phyloP scores from a whole-genome alignment of 1,284 basidiomycete species.

The Cryptococcus amylolentus region DNA sequence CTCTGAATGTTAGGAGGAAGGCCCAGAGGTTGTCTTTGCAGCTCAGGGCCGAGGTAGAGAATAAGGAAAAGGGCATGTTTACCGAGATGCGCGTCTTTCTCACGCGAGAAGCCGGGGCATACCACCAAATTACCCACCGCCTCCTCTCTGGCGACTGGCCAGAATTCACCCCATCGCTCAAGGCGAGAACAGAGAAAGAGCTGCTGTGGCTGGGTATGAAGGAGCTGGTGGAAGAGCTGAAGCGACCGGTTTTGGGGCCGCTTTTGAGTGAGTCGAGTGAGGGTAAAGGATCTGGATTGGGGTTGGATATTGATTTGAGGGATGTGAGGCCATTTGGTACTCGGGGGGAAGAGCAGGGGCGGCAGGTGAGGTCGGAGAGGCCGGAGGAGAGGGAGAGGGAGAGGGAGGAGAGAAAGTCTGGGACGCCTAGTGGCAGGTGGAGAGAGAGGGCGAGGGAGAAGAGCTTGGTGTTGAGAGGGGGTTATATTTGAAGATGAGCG shows the following conservation, averaged over 20 bases:
- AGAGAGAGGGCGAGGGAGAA: constrained; percentile 8
- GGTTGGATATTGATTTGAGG: no score
- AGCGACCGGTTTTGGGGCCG: neutral
- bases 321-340: neutral
- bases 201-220: constrained; percentile 27
- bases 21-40: neutral
- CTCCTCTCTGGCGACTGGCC: constrained; percentile 25
- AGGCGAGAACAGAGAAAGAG: constrained; percentile 12
- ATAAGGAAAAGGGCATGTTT: neutral
- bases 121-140: constrained; percentile 28
- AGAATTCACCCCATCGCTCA: neutral
- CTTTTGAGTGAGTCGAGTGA: no score
- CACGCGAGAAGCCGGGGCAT: constrained; percentile 26
- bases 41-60: neutral
- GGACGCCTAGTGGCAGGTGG: neutral
- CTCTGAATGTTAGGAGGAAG: neutral
- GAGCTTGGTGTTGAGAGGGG: constrained; percentile 14
- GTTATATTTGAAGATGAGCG: neutral
- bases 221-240: constrained; percentile 15
- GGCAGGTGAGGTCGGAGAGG: neutral
- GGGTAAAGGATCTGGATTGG: neutral
- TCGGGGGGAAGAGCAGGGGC: neutral
- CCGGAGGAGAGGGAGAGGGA: neutral
- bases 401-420: neutral
- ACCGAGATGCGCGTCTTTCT: constrained; percentile 25